Percentiles rank a stretch among this genome's conserved stretches.
phyloP scores from a whole-genome alignment of 2,329 filamentous ascomycete genomes.

The Samsoniella hepiali region DNA sequence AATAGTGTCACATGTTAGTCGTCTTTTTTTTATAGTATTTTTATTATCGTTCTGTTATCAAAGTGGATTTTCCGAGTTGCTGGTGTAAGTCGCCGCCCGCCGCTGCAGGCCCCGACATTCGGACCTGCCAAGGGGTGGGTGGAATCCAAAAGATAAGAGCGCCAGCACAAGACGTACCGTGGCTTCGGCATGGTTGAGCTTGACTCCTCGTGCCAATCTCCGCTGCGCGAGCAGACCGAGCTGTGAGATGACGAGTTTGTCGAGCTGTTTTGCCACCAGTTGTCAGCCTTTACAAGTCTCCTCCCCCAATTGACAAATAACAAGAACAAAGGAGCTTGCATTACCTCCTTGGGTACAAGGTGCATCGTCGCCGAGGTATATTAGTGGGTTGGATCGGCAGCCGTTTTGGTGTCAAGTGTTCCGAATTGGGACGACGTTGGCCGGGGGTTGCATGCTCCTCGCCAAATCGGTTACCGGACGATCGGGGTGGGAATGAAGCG shows the following conservation, averaged over 20 bases:
- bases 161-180: slow-evolving; percentile 50
- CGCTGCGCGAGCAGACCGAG: slow-evolving; percentile 83
- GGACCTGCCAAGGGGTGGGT: slow-evolving; percentile 5
- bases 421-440: slow-evolving; percentile 15
- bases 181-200: slow-evolving; percentile 87
- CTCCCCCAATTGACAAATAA: background rate
- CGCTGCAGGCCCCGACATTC: background rate
- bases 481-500: slow-evolving; percentile 7
- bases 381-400: slow-evolving; percentile 6
- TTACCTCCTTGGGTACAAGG: slow-evolving; percentile 49
- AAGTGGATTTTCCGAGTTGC: background rate
- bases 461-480: slow-evolving; percentile 9
- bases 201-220: slow-evolving; percentile 81
- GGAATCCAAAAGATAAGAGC: background rate
- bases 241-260: slow-evolving; percentile 93
- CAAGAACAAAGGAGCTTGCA: background rate
- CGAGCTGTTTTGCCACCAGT: slow-evolving; percentile 57
- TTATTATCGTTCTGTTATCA: background rate
- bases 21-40: background rate
- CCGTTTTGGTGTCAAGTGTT: slow-evolving; percentile 8
- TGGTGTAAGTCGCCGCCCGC: background rate
- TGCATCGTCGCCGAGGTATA: slow-evolving; percentile 35
- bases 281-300: background rate
- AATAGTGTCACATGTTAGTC: slow-evolving; percentile 15
- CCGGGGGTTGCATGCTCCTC: slow-evolving; percentile 12